Conservation (phyloP, 2,329 filamentous ascomycete genomes). For the Colletotrichum sp. region DNA sequence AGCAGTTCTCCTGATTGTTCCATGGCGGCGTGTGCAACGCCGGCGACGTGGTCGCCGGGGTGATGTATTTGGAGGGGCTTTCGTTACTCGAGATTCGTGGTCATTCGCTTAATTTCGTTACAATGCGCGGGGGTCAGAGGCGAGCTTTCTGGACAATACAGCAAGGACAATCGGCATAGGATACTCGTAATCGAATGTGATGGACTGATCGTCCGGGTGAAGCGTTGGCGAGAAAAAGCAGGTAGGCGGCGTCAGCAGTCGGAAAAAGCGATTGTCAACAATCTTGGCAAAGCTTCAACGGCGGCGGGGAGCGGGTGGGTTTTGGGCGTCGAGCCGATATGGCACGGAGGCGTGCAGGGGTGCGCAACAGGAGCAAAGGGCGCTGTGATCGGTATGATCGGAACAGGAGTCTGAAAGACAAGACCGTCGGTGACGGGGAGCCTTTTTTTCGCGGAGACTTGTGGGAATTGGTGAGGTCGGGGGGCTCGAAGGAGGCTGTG, state of each 20-base stretch:
- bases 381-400: not conserved
- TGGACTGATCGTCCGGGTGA: not conserved
- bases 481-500: slow-evolving; percentile 9
- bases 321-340: not conserved
- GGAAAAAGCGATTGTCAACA: slow-evolving; percentile 10
- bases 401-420: not conserved
- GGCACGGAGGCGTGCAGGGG: not conserved
- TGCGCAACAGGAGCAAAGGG: not conserved
- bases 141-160: not conserved
- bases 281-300: slow-evolving; percentile 14
- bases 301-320: not conserved
- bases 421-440: not conserved
- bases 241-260: not conserved
- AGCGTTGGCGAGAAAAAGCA: not conserved
- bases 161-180: not conserved
- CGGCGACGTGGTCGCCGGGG: slow-evolving; percentile 14
- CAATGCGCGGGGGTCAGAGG: not conserved
- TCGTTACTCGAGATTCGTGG: slow-evolving; percentile 3
- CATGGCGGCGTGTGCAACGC: slow-evolving; percentile 2
- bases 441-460: not conserved
- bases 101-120: slow-evolving; percentile 4
- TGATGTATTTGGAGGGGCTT: not conserved
- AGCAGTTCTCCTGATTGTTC: slow-evolving; percentile 15
- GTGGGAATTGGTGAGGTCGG: not conserved
- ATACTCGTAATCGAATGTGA: not conserved